These are phyloP conservation scores for Syzygium jambos DNA, from an alignment of 345 rosid species.

Conservation along the genomic window DNA sequence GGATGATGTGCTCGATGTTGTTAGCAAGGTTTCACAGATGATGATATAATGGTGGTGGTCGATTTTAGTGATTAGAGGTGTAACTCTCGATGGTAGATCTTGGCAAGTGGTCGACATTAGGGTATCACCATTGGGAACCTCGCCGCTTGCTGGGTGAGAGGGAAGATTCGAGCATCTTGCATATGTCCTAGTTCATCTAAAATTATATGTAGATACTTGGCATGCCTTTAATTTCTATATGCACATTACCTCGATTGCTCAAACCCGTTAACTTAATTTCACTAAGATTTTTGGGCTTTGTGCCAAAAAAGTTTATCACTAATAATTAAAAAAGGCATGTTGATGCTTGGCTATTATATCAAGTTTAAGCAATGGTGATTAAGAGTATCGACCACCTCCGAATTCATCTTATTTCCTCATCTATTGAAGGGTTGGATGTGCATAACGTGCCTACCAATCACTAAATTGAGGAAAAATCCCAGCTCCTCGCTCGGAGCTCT, in stretches of 20 bases:
- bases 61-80: not conserved
- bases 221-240: not conserved
- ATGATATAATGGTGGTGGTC: not conserved
- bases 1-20: not conserved
- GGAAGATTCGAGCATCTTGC: not conserved
- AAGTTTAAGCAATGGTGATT: not conserved
- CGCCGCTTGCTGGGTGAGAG: not conserved
- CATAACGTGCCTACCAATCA: no score
- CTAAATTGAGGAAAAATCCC: no score
- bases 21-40: not conserved
- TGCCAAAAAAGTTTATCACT: not conserved
- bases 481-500: no score
- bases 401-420: no score
- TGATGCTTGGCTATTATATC: not conserved
- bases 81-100: not conserved
- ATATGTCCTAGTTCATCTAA: not conserved
- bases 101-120: not conserved
- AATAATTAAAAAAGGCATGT: not conserved
- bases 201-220: not conserved
- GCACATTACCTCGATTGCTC: not conserved
- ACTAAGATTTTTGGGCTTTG: not conserved
- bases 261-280: not conserved
- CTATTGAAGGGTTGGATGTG: no score
- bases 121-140: not conserved
- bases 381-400: not conserved